Evolutionary conservation across 108 stramenopile species (phyloP).

Genomic region (Cylindrotheca fusiformis): DNA sequence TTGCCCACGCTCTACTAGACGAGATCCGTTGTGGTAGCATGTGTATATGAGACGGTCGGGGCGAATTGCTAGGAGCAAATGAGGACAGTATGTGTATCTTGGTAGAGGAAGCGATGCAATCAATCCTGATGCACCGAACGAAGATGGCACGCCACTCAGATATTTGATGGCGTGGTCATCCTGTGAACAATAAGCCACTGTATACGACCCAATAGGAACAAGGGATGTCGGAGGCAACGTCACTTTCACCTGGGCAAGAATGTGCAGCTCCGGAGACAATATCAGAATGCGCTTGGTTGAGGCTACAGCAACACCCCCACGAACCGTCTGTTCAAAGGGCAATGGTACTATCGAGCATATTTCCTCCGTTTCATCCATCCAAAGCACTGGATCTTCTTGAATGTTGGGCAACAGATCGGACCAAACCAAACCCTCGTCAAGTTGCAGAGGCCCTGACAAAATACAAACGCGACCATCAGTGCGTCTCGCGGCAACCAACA

Average conservation of each 20-base stretch:
- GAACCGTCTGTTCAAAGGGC: slow-evolving; percentile 38
- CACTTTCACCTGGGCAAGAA: slow-evolving; percentile 44
- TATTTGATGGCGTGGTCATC: slow-evolving; percentile 51
- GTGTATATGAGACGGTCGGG: slow-evolving; percentile 69
- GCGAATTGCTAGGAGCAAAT: slow-evolving; percentile 54
- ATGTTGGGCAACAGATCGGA: slow-evolving; percentile 32
- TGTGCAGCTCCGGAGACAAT: slow-evolving; percentile 42
- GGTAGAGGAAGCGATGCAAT: slow-evolving; percentile 56
- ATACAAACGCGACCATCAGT: slow-evolving; percentile 44
- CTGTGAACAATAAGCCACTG: slow-evolving; percentile 63
- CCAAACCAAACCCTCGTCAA: slow-evolving; percentile 20
- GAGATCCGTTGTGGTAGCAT: slow-evolving; percentile 40
- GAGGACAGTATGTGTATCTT: slow-evolving; percentile 26
- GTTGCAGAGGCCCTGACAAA: slow-evolving; percentile 39
- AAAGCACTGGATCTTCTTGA: slow-evolving; percentile 35
- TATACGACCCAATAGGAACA: slow-evolving; percentile 71
- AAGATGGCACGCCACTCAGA: slow-evolving; percentile 55
- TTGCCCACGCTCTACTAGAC: slow-evolving; percentile 53
- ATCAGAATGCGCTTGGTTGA: slow-evolving; percentile 70
- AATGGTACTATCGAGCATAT: slow-evolving; percentile 52
- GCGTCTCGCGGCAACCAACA: slow-evolving; percentile 42
- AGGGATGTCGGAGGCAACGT: slow-evolving; percentile 39
- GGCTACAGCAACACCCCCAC: slow-evolving; percentile 57
- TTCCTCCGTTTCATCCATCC: slow-evolving; percentile 66
- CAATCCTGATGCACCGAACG: slow-evolving; percentile 42